Percentiles rank a stretch among this genome's conserved stretches.
Conservation (phyloP, 306 rosid species). For the Prunus dulcis region DNA sequence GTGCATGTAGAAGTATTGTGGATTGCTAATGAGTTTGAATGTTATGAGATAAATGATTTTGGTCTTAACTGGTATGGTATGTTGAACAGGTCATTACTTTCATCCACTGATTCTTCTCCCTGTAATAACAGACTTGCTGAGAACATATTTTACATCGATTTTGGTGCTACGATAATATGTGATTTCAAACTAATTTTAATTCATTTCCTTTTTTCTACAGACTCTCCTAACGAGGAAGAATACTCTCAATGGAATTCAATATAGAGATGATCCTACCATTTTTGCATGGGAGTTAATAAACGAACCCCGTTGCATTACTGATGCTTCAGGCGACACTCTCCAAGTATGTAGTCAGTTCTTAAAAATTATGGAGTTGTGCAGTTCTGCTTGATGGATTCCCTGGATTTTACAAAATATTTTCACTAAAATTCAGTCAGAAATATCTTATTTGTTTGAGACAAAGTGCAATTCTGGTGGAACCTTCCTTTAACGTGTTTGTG, state of each 20-base stretch:
- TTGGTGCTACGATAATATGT: background rate
- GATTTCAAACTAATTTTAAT: background rate
- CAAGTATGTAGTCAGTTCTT: conserved; percentile 60
- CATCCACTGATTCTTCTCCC: background rate
- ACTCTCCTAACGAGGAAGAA: conserved; percentile 83
- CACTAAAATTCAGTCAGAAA: background rate
- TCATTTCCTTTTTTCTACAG: conserved; percentile 38
- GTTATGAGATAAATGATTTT: background rate
- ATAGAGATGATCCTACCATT: conserved; percentile 89
- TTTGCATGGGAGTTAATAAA: conserved; percentile 97
- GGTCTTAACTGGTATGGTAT: too few species aligned
- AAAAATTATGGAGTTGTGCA: background rate
- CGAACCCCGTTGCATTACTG: conserved; percentile 93
- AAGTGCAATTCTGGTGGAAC: background rate
- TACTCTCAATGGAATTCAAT: conserved; percentile 71
- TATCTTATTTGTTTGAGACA: background rate
- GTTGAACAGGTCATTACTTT: background rate
- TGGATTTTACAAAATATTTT: background rate
- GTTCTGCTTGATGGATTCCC: background rate
- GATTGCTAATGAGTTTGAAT: conserved; percentile 10
- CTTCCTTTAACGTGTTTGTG: background rate
- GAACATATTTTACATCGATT: background rate
- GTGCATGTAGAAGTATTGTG: background rate
- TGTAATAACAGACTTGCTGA: background rate
- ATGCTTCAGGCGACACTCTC: conserved; percentile 93